phyloP scores from a whole-genome alignment of 2,329 filamentous ascomycete species.

The Scedosporium minutisporum region DNA sequence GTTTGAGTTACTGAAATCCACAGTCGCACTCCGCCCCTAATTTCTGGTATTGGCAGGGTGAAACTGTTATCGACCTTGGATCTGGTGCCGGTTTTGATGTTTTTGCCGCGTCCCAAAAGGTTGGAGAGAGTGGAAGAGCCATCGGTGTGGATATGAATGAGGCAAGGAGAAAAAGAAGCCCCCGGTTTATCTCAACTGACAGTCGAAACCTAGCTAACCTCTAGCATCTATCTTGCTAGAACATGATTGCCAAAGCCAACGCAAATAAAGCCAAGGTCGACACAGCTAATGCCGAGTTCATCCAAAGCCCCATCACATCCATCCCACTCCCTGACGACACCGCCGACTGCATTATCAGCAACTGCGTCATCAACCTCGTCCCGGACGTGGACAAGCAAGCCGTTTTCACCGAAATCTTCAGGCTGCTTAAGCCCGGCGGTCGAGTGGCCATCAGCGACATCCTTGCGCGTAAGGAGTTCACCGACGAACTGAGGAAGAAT shows the following conservation, averaged over 20 bases:
- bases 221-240: slow-evolving; percentile 20
- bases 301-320: slow-evolving; percentile 40
- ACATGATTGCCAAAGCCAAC: slow-evolving; percentile 44
- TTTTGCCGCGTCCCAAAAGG: slow-evolving; percentile 40
- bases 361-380: slow-evolving; percentile 54
- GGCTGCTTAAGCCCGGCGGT: slow-evolving; percentile 47
- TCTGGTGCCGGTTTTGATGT: slow-evolving; percentile 49
- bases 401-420: slow-evolving; percentile 48
- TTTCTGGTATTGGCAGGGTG: slow-evolving; percentile 28
- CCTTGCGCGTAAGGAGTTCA: slow-evolving; percentile 37
- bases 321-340: slow-evolving; percentile 31
- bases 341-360: slow-evolving; percentile 50
- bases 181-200: background rate
- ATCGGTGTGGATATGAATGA: slow-evolving; percentile 54
- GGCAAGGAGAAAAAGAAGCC: slow-evolving; percentile 18
- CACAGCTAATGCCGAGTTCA: slow-evolving; percentile 37
- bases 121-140: slow-evolving; percentile 36
- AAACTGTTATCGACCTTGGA: slow-evolving; percentile 48
- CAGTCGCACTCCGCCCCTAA: background rate
- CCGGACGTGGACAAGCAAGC: slow-evolving; percentile 39
- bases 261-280: slow-evolving; percentile 29
- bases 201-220: background rate
- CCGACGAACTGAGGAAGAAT: slow-evolving; percentile 35
- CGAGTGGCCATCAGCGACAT: slow-evolving; percentile 52
- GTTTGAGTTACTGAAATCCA: slow-evolving; percentile 15